Percentiles rank a stretch among this genome's conserved stretches.
These are phyloP conservation scores for Teunomyces funiuensis DNA, from an alignment of 805 yeast genomes.

Conservation along the genomic window DNA sequence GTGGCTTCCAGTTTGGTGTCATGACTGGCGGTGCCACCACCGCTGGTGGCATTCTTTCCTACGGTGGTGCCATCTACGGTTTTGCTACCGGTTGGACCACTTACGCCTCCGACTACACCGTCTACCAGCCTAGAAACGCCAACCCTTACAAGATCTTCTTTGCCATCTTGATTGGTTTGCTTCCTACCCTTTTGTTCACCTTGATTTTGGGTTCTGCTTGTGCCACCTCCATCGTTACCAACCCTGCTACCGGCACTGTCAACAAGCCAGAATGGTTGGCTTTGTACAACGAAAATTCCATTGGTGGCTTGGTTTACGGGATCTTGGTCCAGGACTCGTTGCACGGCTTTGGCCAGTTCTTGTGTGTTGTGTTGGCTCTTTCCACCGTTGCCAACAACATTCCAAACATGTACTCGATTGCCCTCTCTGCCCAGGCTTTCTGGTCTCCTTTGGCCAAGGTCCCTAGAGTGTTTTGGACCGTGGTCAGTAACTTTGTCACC, in stretches of 20 bases:
- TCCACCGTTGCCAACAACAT: conserved; percentile 89
- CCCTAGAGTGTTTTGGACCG: conserved; percentile 84
- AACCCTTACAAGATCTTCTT: conserved; percentile 60
- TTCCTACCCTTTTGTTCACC: conserved; percentile 67
- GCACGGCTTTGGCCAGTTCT: conserved; percentile 87
- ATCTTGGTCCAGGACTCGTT: conserved; percentile 76
- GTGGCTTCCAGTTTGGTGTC: conserved; percentile 48
- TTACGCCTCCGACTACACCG: conserved; percentile 89
- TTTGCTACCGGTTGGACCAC: conserved; percentile 95
- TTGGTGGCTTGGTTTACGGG: conserved; percentile 84
- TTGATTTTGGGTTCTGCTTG: conserved; percentile 86
- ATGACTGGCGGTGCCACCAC: conserved; percentile 56
- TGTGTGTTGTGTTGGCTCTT: conserved; percentile 78
- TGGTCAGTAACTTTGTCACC: conserved; percentile 69
- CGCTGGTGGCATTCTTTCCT: conserved; percentile 76
- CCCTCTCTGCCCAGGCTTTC: conserved; percentile 80
- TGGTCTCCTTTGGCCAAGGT: conserved; percentile 72
- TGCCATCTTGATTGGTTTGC: conserved; percentile 62
- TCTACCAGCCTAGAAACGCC: conserved; percentile 72
- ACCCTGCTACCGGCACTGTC: conserved; percentile 52
- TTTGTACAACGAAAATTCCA: conserved; percentile 51
- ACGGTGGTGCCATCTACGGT: conserved; percentile 82
- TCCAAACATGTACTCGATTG: conserved; percentile 92
- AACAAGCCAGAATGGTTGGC: conserved; percentile 45
- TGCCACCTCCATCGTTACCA: conserved; percentile 59